Evolutionary conservation across 2,329 filamentous ascomycete species (phyloP).

Genomic region (Geosmithia flava): DNA sequence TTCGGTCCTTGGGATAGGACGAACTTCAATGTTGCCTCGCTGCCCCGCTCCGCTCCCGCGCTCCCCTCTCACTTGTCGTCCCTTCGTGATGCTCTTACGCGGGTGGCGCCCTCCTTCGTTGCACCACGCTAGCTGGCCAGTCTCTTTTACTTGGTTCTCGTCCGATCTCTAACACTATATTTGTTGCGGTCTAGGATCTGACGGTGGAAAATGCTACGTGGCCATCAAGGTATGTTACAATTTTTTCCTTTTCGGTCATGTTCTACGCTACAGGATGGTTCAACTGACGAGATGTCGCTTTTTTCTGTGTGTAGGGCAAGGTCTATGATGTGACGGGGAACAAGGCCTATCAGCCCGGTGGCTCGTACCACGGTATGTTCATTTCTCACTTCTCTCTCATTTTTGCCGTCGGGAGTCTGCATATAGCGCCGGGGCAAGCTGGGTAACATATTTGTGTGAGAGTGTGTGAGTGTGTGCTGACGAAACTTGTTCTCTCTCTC

Average conservation of each 20-base stretch:
- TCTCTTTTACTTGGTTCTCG: not conserved
- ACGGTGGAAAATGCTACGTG: conserved; percentile 54
- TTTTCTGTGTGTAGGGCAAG: conserved; percentile 49
- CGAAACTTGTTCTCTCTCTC: not conserved
- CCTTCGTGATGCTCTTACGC: too few species aligned
- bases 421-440: too few species aligned
- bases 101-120: too few species aligned
- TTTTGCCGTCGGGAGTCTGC: not conserved
- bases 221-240: conserved; percentile 49
- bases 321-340: conserved; percentile 93
- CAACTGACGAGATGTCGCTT: not conserved
- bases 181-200: conserved; percentile 34
- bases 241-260: not conserved
- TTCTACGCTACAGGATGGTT: not conserved
- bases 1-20: too few species aligned
- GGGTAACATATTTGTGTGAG: too few species aligned
- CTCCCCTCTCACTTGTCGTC: too few species aligned
- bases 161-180: not conserved
- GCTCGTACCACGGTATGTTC: conserved; percentile 69
- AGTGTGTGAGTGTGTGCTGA: not conserved
- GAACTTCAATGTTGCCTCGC: too few species aligned
- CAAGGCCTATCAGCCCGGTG: conserved; percentile 69
- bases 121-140: not conserved
- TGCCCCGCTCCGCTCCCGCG: too few species aligned
- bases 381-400: not conserved